Base-by-base conservation (phyloP, 371 early-diverging fungal species). In the Neoconidiobolus thromboides region DNA sequence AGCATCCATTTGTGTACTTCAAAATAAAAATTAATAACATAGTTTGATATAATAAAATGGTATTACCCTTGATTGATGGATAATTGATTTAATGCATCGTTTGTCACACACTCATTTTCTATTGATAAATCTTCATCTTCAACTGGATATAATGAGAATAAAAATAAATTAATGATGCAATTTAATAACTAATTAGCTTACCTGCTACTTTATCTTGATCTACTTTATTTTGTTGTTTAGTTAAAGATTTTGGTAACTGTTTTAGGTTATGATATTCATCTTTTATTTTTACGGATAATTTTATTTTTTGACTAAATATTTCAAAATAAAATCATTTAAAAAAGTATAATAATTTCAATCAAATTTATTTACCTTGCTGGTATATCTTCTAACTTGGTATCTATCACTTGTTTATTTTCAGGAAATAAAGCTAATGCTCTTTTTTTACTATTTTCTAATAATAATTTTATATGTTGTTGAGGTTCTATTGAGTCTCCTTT, bases 241-340 rank as follows among this genome's bases (percentile, higher is more conserved):
- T 38, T 42, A 65, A 42, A 44, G 60, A 49, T 15, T 46, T 3
- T 36, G 62, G 62, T 43, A 65, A 44, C 52, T 65, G 61, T 42
- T 62, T 43, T 10, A 60, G 61, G 10, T 48, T 50, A 3, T 15
- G 14, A 47, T 65, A 65, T 54, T 65, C 65, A 47, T 62, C 65
- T 3, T 12, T 39, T 41, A 65, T 49, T 48, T 65, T 65, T 14
- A 60, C 40, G 1, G 56, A 50, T 26, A 65, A 40, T 39, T 60
- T 65, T 36, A 65, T 42, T 36, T 48, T 14, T 53, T 62, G 60
- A 58, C 65, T 65, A 50, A 9, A 15, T 12, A 26, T 26, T 26
- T 26, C 26, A 26, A 26, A 26, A 26, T 26, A 26, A 26, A 26
- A 26, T 26, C 26, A 26, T 26, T 26, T 26, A 26, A 26, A 26